A percentile compares a stretch with the other conserved stretches of the same genome.
These are phyloP conservation scores for Paxillus rubicundulus DNA, from an alignment of 768 basidiomycete genomes.

Conservation along the genomic window DNA sequence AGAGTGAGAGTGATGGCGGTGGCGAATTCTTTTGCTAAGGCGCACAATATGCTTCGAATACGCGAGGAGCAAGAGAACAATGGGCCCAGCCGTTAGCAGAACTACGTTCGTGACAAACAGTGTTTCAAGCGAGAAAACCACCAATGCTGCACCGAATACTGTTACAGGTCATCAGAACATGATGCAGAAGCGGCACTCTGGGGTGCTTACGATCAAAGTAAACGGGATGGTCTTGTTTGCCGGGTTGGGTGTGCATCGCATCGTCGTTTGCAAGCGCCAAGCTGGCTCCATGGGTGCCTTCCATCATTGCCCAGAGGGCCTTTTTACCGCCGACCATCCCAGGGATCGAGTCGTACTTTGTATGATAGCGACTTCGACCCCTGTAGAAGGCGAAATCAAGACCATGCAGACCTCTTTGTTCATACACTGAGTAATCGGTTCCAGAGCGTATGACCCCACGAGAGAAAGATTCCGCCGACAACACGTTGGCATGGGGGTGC, in stretches of 20 bases:
- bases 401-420: conserved; percentile 56
- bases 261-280: conserved; percentile 50
- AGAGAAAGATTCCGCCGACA: conserved; percentile 68
- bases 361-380: conserved; percentile 74
- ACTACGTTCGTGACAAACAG: conserved; percentile 58
- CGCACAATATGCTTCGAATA: conserved; percentile 31
- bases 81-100: conserved; percentile 61
- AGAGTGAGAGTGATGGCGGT: conserved; percentile 1
- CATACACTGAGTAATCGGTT: conserved; percentile 76
- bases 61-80: conserved; percentile 47
- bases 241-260: conserved; percentile 19
- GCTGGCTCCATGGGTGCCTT: conserved; percentile 56
- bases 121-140: conserved; percentile 51
- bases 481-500: conserved; percentile 70
- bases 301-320: conserved; percentile 80
- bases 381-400: conserved; percentile 80
- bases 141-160: conserved; percentile 60
- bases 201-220: conserved; percentile 69
- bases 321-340: conserved; percentile 51
- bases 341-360: conserved; percentile 65
- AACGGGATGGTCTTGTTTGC: conserved; percentile 37
- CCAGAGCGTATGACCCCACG: conserved; percentile 61
- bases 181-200: background rate
- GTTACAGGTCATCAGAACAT: background rate
- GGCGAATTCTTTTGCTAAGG: conserved; percentile 18